Conservation (phyloP, 164 flowering plant species). For the Paratinospora sagittata region DNA sequence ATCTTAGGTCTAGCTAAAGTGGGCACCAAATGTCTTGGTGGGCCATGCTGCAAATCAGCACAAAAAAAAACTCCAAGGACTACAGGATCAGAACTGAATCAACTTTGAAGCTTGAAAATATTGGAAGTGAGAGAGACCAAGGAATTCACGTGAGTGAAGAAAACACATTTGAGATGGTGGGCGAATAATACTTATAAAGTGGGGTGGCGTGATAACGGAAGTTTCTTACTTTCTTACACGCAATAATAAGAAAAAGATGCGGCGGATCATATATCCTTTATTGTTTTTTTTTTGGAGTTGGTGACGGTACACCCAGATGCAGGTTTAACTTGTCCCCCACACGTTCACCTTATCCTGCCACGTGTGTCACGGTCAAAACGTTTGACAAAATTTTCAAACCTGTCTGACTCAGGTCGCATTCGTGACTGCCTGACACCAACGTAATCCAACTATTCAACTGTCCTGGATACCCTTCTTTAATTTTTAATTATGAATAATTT, state of each 20-base stretch:
- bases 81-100: neutral
- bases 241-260: neutral
- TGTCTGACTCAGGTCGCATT: neutral
- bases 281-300: too few relatives aligned
- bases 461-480: too few relatives aligned
- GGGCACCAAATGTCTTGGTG: too few relatives aligned
- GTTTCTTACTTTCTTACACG: neutral
- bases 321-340: neutral
- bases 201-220: neutral
- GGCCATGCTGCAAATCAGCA: too few relatives aligned
- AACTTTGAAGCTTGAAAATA: neutral
- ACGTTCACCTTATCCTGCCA: neutral
- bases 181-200: too few relatives aligned
- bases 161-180: too few relatives aligned
- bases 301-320: neutral
- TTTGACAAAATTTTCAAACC: neutral
- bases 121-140: too few relatives aligned
- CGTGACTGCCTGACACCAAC: neutral
- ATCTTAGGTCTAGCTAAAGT: too few relatives aligned
- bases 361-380: neutral
- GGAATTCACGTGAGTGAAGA: too few relatives aligned
- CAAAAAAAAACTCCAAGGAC: neutral
- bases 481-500: too few relatives aligned
- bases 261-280: too few relatives aligned
- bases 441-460: too few relatives aligned